Base-by-base conservation (phyloP, 371 early-diverging fungal species). In the Sanchytrium tribonematis region DNA sequence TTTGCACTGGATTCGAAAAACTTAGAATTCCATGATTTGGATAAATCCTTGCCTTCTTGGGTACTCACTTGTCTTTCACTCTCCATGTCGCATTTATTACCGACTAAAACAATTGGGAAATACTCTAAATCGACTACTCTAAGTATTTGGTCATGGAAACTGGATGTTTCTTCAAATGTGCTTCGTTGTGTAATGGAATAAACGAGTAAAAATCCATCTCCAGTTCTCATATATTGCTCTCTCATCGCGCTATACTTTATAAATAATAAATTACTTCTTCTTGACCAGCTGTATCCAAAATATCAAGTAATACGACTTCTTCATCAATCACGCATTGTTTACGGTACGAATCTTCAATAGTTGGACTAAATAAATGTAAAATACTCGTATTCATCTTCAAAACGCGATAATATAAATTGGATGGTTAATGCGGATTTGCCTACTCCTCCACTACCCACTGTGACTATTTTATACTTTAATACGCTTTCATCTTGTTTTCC, bases 1-100 rank as follows among this genome's bases (percentile, higher is more conserved):
- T 88, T 87, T 31, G 97, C 97, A 30, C 89, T 89, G 1, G 95
- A 90, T 79, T 96, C 97, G 30, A 89, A 80, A 77, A 91, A 88
- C 31, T 82, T 79, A 73, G 90, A 88, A 17, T 80, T 80, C 72
- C 89, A 88, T 30, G 76, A 73, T 72, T 82, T 79, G 17, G 96
- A 93, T 22, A 88, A 82, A 12, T 87, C 90, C 68, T 81, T 76
- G 28, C 91, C 98, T 79, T 88, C 91, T 73, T 85, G 84, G 17
- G 72, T 76, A 22, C 83, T 78, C 12, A 97, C 89, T 30, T 84
- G 83, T 69, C 93, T 79, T 69, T 93, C 87, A 29, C 75, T 73
- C 66, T 84, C 85, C 69, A 93, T 76, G 80, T 97, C 96, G 71
- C 85, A 87, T 80, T 97, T 97, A 83, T 97, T 97, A 30, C 88